Evolutionary conservation across 2,329 filamentous ascomycete genomes (phyloP).

Genomic region (Aureobasidium lini): DNA sequence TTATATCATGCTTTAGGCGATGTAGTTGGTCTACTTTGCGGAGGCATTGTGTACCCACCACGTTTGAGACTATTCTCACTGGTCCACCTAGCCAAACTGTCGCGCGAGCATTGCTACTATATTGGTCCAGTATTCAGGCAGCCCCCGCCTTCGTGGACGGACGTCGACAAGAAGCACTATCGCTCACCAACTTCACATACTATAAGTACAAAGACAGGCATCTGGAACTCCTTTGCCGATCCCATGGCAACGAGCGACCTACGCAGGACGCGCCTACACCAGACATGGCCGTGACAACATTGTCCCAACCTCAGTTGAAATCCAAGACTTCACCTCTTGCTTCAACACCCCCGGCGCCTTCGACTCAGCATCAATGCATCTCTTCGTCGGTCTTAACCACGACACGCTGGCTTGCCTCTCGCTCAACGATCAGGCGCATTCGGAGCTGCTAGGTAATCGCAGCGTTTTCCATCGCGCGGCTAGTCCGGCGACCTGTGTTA

Average conservation of each 20-base stretch:
- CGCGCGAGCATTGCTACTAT: too few relatives aligned
- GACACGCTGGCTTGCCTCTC: constrained; percentile 91
- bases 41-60: too few relatives aligned
- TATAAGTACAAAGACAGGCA: constrained; percentile 36
- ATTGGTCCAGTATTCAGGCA: too few relatives aligned
- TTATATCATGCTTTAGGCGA: too few relatives aligned
- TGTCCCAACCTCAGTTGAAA: constrained; percentile 41
- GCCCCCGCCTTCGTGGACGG: constrained; percentile 1
- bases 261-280: constrained; percentile 34
- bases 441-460: constrained; percentile 75
- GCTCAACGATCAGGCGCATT: constrained; percentile 84
- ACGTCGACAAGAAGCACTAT: not conserved
- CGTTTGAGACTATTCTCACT: too few relatives aligned
- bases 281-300: constrained; percentile 38
- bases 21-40: too few relatives aligned
- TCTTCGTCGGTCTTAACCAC: constrained; percentile 85
- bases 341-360: constrained; percentile 68
- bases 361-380: constrained; percentile 84
- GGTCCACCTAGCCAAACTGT: too few relatives aligned
- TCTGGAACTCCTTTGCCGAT: constrained; percentile 56
- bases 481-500: constrained; percentile 99
- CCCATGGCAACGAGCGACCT: constrained; percentile 44
- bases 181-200: not conserved
- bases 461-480: constrained; percentile 85
- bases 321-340: constrained; percentile 80